phyloP scores from a whole-genome alignment of 805 yeast species.

The Yarrowia divulgata region DNA sequence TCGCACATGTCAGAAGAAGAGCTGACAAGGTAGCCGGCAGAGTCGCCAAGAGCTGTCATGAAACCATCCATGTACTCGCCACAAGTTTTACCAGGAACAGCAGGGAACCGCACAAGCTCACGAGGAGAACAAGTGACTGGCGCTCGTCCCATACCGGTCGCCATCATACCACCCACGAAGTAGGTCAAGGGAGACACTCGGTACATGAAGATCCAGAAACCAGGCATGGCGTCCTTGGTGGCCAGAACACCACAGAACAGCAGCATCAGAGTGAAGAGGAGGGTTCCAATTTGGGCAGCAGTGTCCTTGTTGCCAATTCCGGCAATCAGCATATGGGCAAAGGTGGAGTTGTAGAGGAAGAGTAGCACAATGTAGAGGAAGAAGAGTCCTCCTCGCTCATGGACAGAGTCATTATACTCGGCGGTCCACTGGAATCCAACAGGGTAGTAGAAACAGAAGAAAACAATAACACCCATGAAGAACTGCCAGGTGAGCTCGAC shows the following conservation, averaged over 20 bases:
- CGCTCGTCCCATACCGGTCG: constrained; percentile 57
- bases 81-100: constrained; percentile 68
- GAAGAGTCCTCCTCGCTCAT: constrained; percentile 54
- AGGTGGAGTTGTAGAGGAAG: constrained; percentile 55
- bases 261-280: constrained; percentile 61
- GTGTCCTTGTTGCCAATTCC: constrained; percentile 52
- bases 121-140: constrained; percentile 56
- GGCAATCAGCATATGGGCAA: constrained; percentile 56
- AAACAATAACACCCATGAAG: constrained; percentile 65
- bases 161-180: constrained; percentile 63
- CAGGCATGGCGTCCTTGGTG: constrained; percentile 63
- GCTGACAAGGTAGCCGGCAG: constrained; percentile 57
- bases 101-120: constrained; percentile 59
- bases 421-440: constrained; percentile 72
- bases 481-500: constrained; percentile 74
- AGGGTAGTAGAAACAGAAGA: constrained; percentile 71
- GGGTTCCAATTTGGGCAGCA: constrained; percentile 63
- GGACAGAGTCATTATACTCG: constrained; percentile 53
- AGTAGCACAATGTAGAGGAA: constrained; percentile 54
- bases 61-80: constrained; percentile 57
- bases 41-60: constrained; percentile 50
- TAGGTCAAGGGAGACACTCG: constrained; percentile 72
- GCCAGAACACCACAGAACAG: constrained; percentile 73
- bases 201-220: constrained; percentile 85
- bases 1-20: constrained; percentile 60